A percentile compares a stretch with the other conserved stretches of the same genome.
Conservation (phyloP, 805 yeast genomes). For the Kazachstania bromeliacearum region DNA sequence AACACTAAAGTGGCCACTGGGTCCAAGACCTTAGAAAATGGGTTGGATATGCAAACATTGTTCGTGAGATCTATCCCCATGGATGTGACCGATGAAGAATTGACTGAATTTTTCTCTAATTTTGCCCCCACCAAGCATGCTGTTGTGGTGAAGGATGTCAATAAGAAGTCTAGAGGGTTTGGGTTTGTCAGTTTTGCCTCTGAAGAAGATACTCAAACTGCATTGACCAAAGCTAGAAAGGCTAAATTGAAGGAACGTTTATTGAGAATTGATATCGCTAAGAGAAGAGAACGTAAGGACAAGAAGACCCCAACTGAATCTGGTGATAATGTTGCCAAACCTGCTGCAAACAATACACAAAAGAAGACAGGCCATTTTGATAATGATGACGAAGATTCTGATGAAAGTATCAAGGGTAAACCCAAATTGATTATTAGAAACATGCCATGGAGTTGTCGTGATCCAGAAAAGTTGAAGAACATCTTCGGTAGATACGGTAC, state of each 20-base stretch:
- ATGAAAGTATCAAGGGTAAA: constrained; percentile 53
- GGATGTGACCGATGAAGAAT: constrained; percentile 70
- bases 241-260: constrained; percentile 55
- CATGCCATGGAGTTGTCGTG: constrained; percentile 91
- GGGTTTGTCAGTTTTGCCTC: constrained; percentile 87
- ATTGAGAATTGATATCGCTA: constrained; percentile 78
- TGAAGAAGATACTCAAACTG: constrained; percentile 75
- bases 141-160: constrained; percentile 71
- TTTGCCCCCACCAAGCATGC: constrained; percentile 95
- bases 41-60: constrained; percentile 44
- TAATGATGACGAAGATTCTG: constrained; percentile 18
- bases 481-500: constrained; percentile 71
- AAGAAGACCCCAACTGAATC: constrained; percentile 16
- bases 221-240: constrained; percentile 59
- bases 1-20: not conserved
- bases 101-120: constrained; percentile 79
- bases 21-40: constrained; percentile 14
- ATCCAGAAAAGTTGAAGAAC: constrained; percentile 60
- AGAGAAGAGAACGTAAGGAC: constrained; percentile 73
- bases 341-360: constrained; percentile 4
- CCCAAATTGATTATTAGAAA: constrained; percentile 85
- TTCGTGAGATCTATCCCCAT: constrained; percentile 82
- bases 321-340: constrained; percentile 3
- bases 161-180: constrained; percentile 78
- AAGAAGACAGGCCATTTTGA: constrained; percentile 1